Evolutionary conservation across 2,329 filamentous ascomycete species (phyloP), one percentile per base, ranked within the genome.

Genomic region (Calonectria hawksworthii): DNA sequence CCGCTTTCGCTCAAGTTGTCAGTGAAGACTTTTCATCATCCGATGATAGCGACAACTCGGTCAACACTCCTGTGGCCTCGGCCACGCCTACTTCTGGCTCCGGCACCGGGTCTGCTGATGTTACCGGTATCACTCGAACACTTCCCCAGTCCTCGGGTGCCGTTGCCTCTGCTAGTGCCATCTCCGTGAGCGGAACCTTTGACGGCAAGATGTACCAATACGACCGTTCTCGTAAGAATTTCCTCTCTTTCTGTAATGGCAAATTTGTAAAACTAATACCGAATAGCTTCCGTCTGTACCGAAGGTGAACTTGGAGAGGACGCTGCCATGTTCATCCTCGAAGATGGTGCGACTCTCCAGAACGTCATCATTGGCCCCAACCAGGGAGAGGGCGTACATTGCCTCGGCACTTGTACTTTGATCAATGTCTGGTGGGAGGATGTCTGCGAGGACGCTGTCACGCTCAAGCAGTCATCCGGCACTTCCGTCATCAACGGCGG

Each of bases 301-400:
- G 83, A 71, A 67, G 34, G 23, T 0, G 83, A 82, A 67, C 81
- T 78, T 51, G 80, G 79, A 21, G 75, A 80, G 50, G 72, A 70
- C 26, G 80, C 77, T 67, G 87, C 89, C 59, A 89, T 91, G 80
- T 91, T 91, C 86, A 84, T 88, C 75, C 83, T 91, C 68, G 84
- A 87, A 80, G 83, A 86, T 66, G 89, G 89, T 36, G 89, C 86
- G 36, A 88, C 85, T 32, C 82, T 90, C 34, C 87, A 85, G 76
- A 90, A 90, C 78, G 88, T 88, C 80, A 89, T 90, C 79, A 90
- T 90, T 68, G 88, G 89, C 28, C 84, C 84, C n/a, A 86, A 87
- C 73, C 84, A 89, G 75, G 85, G 86, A 44, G 89, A 89, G 81
- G 89, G 86, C 68, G 86, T 90, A 38, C 88, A 90, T 83, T 90